Conservation (phyloP, 1,284 basidiomycete genomes). For the Fomitopsis schrenkii region DNA sequence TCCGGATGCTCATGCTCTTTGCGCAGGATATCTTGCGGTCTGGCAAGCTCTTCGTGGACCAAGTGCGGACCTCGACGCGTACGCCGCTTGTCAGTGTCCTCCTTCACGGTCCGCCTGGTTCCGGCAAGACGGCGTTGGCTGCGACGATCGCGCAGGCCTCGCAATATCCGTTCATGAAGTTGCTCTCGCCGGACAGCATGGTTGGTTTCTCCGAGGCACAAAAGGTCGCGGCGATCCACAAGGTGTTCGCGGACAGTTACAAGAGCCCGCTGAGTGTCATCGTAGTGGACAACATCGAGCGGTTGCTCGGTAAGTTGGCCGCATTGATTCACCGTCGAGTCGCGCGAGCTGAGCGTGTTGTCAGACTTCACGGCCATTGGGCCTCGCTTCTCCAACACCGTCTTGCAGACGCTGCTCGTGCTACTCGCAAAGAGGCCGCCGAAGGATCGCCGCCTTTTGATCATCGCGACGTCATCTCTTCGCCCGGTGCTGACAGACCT, state of each 20-base stretch:
- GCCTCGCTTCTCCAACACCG: conserved; percentile 92
- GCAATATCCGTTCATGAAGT: conserved; percentile 96
- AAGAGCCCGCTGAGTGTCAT: conserved; percentile 97
- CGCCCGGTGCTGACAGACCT: conserved; percentile 87
- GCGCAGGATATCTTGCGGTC: conserved; percentile 83
- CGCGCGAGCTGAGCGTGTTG: conserved; percentile 3
- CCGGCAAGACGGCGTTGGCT: conserved; percentile 95
- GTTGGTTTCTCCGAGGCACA: conserved; percentile 90
- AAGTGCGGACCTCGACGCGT: conserved; percentile 86
- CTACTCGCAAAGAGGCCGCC: conserved; percentile 89
- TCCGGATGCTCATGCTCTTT: neutral
- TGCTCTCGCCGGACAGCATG: conserved; percentile 96
- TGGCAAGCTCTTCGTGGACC: conserved; percentile 92
- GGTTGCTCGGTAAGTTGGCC: conserved; percentile 68
- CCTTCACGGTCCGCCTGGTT: conserved; percentile 85
- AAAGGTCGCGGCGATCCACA: conserved; percentile 91
- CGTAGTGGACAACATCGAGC: conserved; percentile 94
- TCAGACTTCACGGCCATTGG: conserved; percentile 98
- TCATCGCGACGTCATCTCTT: conserved; percentile 92
- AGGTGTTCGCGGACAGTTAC: conserved; percentile 95
- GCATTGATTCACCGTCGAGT: neutral
- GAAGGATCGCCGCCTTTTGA: conserved; percentile 89
- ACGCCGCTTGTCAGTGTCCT: conserved; percentile 93
- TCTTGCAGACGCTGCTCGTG: conserved; percentile 90
- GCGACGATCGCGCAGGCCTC: conserved; percentile 94